Base-by-base conservation (phyloP, 768 basidiomycete genomes). In the Pholiota molesta region DNA sequence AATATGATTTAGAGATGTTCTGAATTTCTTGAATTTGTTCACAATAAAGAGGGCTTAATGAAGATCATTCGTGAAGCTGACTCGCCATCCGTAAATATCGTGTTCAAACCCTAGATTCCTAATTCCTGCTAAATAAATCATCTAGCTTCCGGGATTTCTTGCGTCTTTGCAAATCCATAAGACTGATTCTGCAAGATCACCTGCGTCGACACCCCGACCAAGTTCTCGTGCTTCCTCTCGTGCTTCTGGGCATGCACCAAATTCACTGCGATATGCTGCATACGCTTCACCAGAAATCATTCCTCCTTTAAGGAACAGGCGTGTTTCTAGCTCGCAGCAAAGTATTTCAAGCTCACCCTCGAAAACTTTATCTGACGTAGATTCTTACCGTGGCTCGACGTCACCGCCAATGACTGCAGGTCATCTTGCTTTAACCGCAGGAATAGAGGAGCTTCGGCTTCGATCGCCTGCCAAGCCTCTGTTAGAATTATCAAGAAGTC, bases 121-220 rank as follows among this genome's bases (percentile, higher is more conserved):
- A 26, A 59, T 51, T 35, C 16, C 57, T 17, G 37, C 54, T 39
- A 45, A 28, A 57, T 58, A 60, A 52, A 17, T 19, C 52, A 52
- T 6, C 55, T 67, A 93, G 92, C 82, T 93, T 47, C 92, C 91
- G 21, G 91, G 90, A 65, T 89, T 92, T 61, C 71, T 89, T 23
- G 60, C 23, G 31, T 53, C 69, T 42, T 57, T 66, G 62, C 65
- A 64, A 62, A 59, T 29, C 5, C 42, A 61, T 29, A 62, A 52
- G 33, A 57, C 31, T 52, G 62, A 55, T 52, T 29, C 14, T 28
- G 31, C 52, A 52, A 52, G 61, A 35, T 62, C 63, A 17, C 55
- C 62, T 21, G 37, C 55, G n/a, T 62, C 66, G 40, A 65, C 66
- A 57, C 51, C 69, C 40, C 59, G 58, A 55, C 59, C 39, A 51